These are phyloP conservation scores for Anthracocystis walkeri DNA, from an alignment of 1,284 basidiomycete genomes.

Conservation along the genomic window DNA sequence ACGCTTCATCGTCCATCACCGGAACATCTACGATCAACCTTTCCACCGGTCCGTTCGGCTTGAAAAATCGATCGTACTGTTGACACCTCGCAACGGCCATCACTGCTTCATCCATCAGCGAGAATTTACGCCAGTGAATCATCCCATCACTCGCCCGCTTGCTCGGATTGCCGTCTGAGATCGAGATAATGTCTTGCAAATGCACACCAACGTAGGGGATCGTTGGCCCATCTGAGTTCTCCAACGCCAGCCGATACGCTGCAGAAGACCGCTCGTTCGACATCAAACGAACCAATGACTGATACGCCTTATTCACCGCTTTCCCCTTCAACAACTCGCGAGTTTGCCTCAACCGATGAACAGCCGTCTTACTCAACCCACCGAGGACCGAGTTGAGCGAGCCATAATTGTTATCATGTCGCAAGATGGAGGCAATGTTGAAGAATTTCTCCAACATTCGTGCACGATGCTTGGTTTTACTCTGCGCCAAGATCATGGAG, in stretches of 20 bases:
- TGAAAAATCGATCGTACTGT: conserved; percentile 46
- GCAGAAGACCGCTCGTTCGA: conserved; percentile 56
- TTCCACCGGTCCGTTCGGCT: conserved; percentile 35
- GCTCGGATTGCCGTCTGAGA: conserved; percentile 61
- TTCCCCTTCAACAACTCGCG: conserved; percentile 58
- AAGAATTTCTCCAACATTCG: conserved; percentile 64
- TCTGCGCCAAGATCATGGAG: conserved; percentile 62
- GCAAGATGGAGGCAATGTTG: conserved; percentile 59
- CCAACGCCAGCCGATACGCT: conserved; percentile 61
- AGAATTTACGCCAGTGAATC: conserved; percentile 65
- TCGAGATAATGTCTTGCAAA: conserved; percentile 63
- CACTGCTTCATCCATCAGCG: conserved; percentile 64
- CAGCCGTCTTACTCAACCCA: conserved; percentile 58
- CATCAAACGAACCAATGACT: conserved; percentile 58
- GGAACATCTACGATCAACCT: conserved; percentile 56
- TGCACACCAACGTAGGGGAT: conserved; percentile 66
- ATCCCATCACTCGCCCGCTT: conserved; percentile 52
- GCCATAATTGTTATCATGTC: conserved; percentile 63
- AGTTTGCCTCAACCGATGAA: conserved; percentile 61
- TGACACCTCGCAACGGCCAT: conserved; percentile 60
- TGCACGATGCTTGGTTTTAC: conserved; percentile 59
- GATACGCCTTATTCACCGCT: conserved; percentile 57
- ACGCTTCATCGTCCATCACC: conserved; percentile 59
- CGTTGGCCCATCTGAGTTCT: conserved; percentile 59
- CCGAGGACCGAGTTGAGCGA: conserved; percentile 61